Evolutionary conservation across 345 rosid species (phyloP), one percentile per base, ranked within the genome.

Genomic region (Melaleuca alternifolia): DNA sequence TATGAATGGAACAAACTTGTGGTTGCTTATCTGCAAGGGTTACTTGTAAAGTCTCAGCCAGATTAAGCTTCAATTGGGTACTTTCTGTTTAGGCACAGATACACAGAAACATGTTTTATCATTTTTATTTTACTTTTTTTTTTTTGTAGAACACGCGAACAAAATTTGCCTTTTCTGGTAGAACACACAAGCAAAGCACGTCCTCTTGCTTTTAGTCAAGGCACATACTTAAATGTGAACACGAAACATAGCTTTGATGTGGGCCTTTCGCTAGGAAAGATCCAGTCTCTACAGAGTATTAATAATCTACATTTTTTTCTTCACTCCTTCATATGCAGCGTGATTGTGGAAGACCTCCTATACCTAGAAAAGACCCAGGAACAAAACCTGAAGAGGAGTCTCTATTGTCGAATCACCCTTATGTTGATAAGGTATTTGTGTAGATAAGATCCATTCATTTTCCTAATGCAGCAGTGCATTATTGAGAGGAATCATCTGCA

Each of bases 261-360:
- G 26, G 48, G 20, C 81, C 81, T 18, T 18, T 37, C 20, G 7
- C 81, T 48, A 71, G 84, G 28, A 24, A 83, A 33, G 41, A 52
- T 15, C 26, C 79, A 10, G 23, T 84, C 18, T 83, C 44, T 33
- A 14, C 46, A 24, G 59, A 84, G 46, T 53, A 24, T 30, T 56
- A 9, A 52, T 44, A 12, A 54, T 51, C 46, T 48, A 33, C 14
- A n/a, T 65, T 24, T 23, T 82, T 21, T 11, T 41, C 26, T 41
- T 51, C 54, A 20, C 54, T 51, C 61, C 56, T 51, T 54, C 71
- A 51, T 84, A 88, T 87, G 89, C 92, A 97, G 99, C 95, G 98
- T 86, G 98, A 95, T 89, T 92, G 96, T 91, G 93, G 98, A 88
- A 92, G 99, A 89, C 97, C 97, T 81, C 99, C 98, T 83, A 88